phyloP scores from a whole-genome alignment of 768 basidiomycete species.

The Mycena pura region DNA sequence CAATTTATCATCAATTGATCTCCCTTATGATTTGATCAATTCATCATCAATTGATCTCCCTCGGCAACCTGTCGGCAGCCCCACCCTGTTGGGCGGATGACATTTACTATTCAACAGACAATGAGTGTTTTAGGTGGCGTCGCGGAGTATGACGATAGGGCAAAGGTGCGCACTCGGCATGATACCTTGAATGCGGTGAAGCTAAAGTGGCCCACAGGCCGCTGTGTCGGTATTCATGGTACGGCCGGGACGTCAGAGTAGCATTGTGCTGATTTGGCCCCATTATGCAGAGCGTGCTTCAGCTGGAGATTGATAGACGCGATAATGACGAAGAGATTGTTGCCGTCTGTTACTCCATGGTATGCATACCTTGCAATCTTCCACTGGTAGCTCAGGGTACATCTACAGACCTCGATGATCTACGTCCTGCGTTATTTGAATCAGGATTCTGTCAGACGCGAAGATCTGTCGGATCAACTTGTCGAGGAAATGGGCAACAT shows the following conservation, averaged over 20 bases:
- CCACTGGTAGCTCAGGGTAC: background rate
- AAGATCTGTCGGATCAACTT: background rate
- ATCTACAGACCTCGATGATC: conserved; percentile 9
- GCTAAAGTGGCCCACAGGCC: background rate
- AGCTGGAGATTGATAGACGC: conserved; percentile 1
- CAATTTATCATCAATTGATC: too few relatives aligned
- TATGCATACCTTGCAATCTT: background rate
- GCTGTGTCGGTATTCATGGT: background rate
- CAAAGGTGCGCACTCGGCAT: background rate
- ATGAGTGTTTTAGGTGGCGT: background rate
- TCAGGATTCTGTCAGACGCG: background rate
- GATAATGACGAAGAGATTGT: conserved; percentile 14
- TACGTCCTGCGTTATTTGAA: conserved; percentile 7
- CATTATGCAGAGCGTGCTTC: conserved; percentile 5
- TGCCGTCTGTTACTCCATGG: conserved; percentile 19
- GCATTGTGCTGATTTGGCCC: background rate
- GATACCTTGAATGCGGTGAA: background rate
- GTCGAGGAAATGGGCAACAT: conserved; percentile 3
- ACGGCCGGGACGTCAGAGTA: background rate
- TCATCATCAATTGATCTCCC: too few relatives aligned
- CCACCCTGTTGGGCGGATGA: too few relatives aligned
- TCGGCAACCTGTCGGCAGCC: too few relatives aligned
- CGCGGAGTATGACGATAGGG: background rate
- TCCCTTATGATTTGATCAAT: too few relatives aligned
- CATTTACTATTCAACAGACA: background rate